Evolutionary conservation across 345 rosid genomes (phyloP).

Genomic region (Gossypium raimondii): DNA sequence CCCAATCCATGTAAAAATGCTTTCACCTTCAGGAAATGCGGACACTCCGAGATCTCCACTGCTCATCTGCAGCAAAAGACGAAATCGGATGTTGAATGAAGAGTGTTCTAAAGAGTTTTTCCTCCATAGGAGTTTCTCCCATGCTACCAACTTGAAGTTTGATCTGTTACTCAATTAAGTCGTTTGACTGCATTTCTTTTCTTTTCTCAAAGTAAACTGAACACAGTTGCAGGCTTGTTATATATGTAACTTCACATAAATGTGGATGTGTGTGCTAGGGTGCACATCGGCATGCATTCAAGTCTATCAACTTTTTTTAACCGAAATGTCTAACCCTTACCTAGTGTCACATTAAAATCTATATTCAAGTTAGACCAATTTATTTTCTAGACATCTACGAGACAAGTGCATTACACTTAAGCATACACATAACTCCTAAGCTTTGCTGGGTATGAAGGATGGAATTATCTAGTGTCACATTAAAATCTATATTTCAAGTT

Average conservation of each 20-base stretch:
- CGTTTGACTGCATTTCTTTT: background rate
- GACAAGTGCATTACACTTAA: too few relatives aligned
- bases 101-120: too few relatives aligned
- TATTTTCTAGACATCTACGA: too few relatives aligned
- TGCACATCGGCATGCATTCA: background rate
- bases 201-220: background rate
- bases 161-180: background rate
- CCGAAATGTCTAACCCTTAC: too few relatives aligned
- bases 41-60: constrained; percentile 63
- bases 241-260: background rate
- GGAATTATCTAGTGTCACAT: too few relatives aligned
- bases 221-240: background rate
- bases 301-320: background rate
- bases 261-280: background rate
- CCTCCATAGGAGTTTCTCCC: too few relatives aligned
- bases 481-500: too few relatives aligned
- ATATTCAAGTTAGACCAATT: too few relatives aligned
- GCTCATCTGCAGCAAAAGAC: constrained; percentile 41
- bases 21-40: constrained; percentile 65
- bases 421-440: too few relatives aligned
- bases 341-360: too few relatives aligned
- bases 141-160: too few relatives aligned
- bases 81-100: background rate
- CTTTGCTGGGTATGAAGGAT: too few relatives aligned
- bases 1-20: constrained; percentile 61